phyloP scores from a whole-genome alignment of 2,329 filamentous ascomycete species.

The Penicillium sp. region DNA sequence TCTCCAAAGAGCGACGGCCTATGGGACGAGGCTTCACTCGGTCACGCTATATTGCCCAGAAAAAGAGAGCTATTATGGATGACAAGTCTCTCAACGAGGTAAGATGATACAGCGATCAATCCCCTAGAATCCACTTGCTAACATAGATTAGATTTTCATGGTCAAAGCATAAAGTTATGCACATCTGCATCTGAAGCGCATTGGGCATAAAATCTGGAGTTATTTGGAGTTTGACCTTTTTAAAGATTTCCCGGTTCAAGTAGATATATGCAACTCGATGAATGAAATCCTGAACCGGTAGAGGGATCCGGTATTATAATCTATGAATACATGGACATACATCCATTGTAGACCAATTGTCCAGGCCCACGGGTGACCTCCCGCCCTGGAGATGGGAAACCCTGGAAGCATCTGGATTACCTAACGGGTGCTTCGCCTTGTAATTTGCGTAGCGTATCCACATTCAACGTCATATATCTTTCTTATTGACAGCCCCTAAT shows the following conservation, averaged over 20 bases:
- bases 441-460: background rate
- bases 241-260: background rate
- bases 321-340: no score
- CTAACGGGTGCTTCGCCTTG: background rate
- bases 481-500: background rate
- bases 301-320: no score
- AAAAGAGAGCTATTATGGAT: constrained; percentile 79
- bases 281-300: background rate
- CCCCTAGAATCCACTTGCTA: background rate
- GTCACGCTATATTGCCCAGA: constrained; percentile 82
- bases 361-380: no score
- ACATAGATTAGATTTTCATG: constrained; percentile 25
- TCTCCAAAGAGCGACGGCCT: constrained; percentile 47
- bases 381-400: no score
- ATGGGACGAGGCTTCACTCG: constrained; percentile 70
- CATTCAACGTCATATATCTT: constrained; percentile 4
- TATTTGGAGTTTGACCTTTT: constrained; percentile 1
- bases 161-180: constrained; percentile 22
- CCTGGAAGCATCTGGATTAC: background rate
- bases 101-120: constrained; percentile 27
- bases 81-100: constrained; percentile 83
- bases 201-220: constrained; percentile 6
- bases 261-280: constrained; percentile 7
- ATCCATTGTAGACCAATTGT: no score
- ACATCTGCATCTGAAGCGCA: constrained; percentile 11